Percentiles rank a stretch among this genome's conserved stretches.
Conservation (phyloP, 306 rosid genomes). For the Potentilla sterilis region DNA sequence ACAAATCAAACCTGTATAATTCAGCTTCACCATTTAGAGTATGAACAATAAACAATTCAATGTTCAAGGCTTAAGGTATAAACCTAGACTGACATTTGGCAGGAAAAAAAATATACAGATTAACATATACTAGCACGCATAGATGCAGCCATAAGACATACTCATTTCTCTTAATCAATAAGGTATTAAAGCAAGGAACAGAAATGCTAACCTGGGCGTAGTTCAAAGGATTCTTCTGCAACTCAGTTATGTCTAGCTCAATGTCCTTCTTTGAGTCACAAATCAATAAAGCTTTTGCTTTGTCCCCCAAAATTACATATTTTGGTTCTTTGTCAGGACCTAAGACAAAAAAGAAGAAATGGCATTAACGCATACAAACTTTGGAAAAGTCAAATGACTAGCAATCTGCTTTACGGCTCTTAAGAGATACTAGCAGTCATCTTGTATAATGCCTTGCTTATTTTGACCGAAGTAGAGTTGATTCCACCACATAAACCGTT, state of each 20-base stretch:
- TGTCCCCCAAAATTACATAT: slow-evolving; percentile 24
- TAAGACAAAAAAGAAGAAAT: slow-evolving; percentile 17
- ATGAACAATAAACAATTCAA: background rate
- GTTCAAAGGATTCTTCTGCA: slow-evolving; percentile 73
- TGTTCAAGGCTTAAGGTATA: background rate
- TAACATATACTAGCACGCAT: background rate
- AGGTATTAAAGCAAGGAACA: too few relatives aligned
- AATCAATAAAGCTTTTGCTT: slow-evolving; percentile 80
- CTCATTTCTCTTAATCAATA: too few relatives aligned
- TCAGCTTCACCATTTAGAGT: background rate
- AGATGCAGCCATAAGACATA: too few relatives aligned
- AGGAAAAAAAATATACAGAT: background rate
- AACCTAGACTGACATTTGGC: background rate
- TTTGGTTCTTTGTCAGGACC: slow-evolving; percentile 84
- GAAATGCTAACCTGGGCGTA: too few relatives aligned
- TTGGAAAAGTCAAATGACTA: slow-evolving; percentile 11
- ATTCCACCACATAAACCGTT: slow-evolving; percentile 99
- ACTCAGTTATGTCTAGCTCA: slow-evolving; percentile 55
- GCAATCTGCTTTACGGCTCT: background rate
- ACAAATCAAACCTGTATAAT: background rate
- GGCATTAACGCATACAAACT: background rate
- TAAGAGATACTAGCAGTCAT: slow-evolving; percentile 66
- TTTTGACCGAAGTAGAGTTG: slow-evolving; percentile 93
- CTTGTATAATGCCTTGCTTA: slow-evolving; percentile 68
- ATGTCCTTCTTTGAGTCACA: slow-evolving; percentile 88